A percentile compares a stretch with the other conserved stretches of the same genome.
phyloP scores from a whole-genome alignment of 2,329 filamentous ascomycete species.

The Pseudocercospora fijiensis region DNA sequence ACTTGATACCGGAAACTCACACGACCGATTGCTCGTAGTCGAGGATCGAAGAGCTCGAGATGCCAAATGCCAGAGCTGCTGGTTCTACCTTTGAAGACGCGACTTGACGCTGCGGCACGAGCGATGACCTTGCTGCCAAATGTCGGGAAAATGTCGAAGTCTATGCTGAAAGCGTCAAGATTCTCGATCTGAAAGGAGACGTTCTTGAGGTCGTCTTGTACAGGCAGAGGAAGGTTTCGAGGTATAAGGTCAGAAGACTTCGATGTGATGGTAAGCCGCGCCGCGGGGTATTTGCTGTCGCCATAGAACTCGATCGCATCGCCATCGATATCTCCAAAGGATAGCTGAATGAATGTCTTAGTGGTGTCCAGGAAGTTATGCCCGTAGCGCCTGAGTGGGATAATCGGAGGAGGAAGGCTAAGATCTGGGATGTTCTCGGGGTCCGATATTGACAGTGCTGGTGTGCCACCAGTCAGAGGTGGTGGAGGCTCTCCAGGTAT shows the following conservation, averaged over 20 bases:
- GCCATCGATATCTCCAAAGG: conserved; percentile 71
- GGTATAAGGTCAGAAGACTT: conserved; percentile 95
- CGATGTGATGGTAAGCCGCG: conserved; percentile 91
- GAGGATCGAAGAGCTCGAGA: conserved; percentile 87
- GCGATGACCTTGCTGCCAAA: conserved; percentile 98
- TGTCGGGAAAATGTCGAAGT: conserved; percentile 96
- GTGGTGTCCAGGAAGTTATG: conserved; percentile 94
- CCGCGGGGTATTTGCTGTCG: conserved; percentile 92
- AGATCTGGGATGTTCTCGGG: conserved; percentile 87
- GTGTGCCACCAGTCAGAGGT: conserved; percentile 54
- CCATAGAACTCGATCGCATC: conserved; percentile 94
- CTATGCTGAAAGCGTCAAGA: conserved; percentile 85
- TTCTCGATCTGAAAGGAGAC: conserved; percentile 97
- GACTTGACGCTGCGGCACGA: conserved; percentile 87
- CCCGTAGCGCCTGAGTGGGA: conserved; percentile 88
- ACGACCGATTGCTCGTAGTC: conserved; percentile 86
- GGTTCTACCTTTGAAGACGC: conserved; percentile 72
- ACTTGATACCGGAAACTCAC: conserved; percentile 94
- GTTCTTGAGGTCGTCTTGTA: conserved; percentile 91
- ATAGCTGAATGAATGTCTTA: conserved; percentile 92
- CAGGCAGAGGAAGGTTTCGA: conserved; percentile 89
- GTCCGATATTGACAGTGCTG: conserved; percentile 48
- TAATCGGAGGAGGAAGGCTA: conserved; percentile 91
- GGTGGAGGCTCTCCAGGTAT: conserved; percentile 41
- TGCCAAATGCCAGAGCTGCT: conserved; percentile 79